Percentiles rank a stretch among this genome's conserved stretches.
Evolutionary conservation across 257 asterid species (phyloP).

Genomic region (Euphrasia confusa): DNA sequence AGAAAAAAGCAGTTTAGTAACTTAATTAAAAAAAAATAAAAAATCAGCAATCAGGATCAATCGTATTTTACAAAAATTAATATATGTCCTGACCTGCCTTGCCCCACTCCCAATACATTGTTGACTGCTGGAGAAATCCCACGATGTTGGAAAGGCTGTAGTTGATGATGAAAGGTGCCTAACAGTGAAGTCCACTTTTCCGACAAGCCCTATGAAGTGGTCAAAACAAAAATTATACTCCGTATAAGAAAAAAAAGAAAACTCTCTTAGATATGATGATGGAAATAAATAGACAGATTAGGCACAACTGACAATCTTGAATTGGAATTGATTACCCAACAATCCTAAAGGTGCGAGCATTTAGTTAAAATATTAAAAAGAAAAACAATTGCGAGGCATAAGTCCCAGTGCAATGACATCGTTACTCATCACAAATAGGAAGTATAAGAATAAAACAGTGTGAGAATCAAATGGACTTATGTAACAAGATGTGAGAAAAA

Average conservation of each 20-base stretch:
- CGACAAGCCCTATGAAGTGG: slow-evolving; percentile 61
- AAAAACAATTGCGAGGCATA: slow-evolving; percentile 2
- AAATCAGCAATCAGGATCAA: slow-evolving; percentile 20
- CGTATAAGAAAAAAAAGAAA: too few relatives aligned
- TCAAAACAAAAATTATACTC: slow-evolving; percentile 9
- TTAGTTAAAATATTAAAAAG: neutral
- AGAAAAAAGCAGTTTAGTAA: slow-evolving; percentile 9
- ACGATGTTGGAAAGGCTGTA: slow-evolving; percentile 54
- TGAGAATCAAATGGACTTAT: slow-evolving; percentile 14
- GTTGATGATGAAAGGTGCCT: slow-evolving; percentile 86
- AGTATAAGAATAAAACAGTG: slow-evolving; percentile 1
- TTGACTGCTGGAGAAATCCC: slow-evolving; percentile 49
- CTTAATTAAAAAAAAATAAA: neutral
- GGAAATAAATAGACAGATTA: neutral
- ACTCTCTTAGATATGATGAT: slow-evolving; percentile 2
- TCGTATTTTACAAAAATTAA: slow-evolving; percentile 9
- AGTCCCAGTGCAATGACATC: slow-evolving; percentile 4
- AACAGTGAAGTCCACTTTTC: slow-evolving; percentile 95
- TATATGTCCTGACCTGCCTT: slow-evolving; percentile 49
- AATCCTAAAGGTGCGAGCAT: neutral
- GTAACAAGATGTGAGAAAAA: slow-evolving; percentile 1
- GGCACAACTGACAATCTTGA: neutral
- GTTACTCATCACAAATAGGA: neutral
- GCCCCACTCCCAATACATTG: slow-evolving; percentile 72
- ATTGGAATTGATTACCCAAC: slow-evolving; percentile 10